Evolutionary conservation across 164 flowering plant species (phyloP).

Genomic region (Aristolochia californica): DNA sequence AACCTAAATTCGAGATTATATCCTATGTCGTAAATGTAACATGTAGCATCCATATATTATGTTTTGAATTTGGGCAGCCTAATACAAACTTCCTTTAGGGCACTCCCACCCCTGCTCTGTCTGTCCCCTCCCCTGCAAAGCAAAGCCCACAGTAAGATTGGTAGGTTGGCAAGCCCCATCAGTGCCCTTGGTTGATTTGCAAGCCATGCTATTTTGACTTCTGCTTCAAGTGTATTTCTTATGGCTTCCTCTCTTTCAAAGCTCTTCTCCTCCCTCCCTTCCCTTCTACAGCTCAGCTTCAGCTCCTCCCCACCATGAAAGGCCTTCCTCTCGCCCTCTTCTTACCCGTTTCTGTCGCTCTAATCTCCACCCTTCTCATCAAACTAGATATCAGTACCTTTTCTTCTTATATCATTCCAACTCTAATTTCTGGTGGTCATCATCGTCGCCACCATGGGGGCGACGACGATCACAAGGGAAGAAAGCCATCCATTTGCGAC

Average conservation of each 20-base stretch:
- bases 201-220: slow-evolving; percentile 66
- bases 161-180: slow-evolving; percentile 3
- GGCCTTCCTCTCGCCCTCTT: slow-evolving; percentile 20
- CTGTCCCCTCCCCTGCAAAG: slow-evolving; percentile 8
- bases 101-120: too few relatives aligned
- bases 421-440: slow-evolving; percentile 5
- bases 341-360: slow-evolving; percentile 27
- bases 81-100: too few relatives aligned
- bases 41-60: too few relatives aligned
- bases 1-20: too few relatives aligned
- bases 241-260: neutral
- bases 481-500: slow-evolving; percentile 36
- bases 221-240: slow-evolving; percentile 46
- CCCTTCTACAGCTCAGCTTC: slow-evolving; percentile 4
- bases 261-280: neutral
- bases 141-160: slow-evolving; percentile 11
- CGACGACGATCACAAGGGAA: slow-evolving; percentile 4
- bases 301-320: slow-evolving; percentile 9
- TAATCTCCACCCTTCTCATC: slow-evolving; percentile 21
- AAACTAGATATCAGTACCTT: slow-evolving; percentile 7
- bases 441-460: slow-evolving; percentile 19
- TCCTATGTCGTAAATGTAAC: too few relatives aligned
- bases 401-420: slow-evolving; percentile 12
- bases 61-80: too few relatives aligned
- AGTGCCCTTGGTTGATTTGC: slow-evolving; percentile 48